Conservation (phyloP, 2,329 filamentous ascomycete genomes). For the Annulohypoxylon truncatum region DNA sequence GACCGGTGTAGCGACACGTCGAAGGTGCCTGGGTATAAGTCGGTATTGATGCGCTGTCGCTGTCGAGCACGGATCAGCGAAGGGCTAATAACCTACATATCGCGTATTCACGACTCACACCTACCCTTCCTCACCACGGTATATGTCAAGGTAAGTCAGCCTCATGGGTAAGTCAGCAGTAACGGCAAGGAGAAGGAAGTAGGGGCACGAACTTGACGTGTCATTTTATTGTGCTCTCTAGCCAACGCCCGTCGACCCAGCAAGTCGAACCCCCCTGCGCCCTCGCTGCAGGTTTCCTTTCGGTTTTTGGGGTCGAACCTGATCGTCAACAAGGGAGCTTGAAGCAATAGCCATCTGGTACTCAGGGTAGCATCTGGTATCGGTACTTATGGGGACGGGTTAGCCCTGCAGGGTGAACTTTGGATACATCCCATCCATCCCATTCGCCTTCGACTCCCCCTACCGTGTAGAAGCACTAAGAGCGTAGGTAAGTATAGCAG, state of each 20-base stretch:
- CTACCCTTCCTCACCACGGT: constrained; percentile 18
- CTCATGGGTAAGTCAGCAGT: constrained; percentile 26
- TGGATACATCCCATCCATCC: constrained; percentile 34
- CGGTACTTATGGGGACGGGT: constrained; percentile 35
- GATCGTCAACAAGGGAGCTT: constrained; percentile 40
- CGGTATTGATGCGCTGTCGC: constrained; percentile 18
- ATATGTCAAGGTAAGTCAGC: constrained; percentile 40
- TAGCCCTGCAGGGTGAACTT: constrained; percentile 35
- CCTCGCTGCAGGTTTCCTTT: constrained; percentile 41
- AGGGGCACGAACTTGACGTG: constrained; percentile 34
- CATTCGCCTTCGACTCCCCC: constrained; percentile 1
- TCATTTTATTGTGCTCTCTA: constrained; percentile 36
- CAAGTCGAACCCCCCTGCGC: constrained; percentile 35
- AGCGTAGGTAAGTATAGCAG: constrained; percentile 8
- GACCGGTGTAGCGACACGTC: constrained; percentile 25
- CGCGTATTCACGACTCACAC: constrained; percentile 11
- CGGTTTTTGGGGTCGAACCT: constrained; percentile 37
- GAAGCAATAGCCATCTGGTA: constrained; percentile 29
- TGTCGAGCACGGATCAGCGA: constrained; percentile 28
- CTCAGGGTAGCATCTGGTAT: constrained; percentile 42
- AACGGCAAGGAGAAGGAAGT: constrained; percentile 16
- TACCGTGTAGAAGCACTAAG: neutral
- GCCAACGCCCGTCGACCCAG: constrained; percentile 32
- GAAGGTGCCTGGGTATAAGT: constrained; percentile 16
- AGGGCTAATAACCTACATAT: constrained; percentile 20